Conservation (phyloP, 2,329 filamentous ascomycete genomes). For the Clarireedia hainanense region DNA sequence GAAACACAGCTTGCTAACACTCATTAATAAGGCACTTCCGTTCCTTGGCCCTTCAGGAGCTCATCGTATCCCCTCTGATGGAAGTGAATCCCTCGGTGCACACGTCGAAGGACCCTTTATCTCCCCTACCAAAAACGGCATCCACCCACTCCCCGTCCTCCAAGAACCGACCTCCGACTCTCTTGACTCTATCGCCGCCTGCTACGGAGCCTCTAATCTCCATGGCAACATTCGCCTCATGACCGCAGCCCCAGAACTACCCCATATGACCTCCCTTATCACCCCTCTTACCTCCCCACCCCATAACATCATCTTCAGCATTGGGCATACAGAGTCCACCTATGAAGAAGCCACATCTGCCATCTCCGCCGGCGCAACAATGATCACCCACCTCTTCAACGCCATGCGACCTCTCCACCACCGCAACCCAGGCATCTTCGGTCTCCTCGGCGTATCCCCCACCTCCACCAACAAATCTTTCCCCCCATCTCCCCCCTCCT, state of each 20-base stretch:
- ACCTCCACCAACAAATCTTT: constrained; percentile 40
- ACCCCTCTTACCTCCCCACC: constrained; percentile 49
- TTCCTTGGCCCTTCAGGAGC: constrained; percentile 66
- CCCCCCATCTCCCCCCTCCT: constrained; percentile 5
- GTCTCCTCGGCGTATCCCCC: constrained; percentile 65
- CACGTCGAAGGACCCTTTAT: constrained; percentile 91
- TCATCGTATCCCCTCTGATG: constrained; percentile 52
- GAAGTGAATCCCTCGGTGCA: constrained; percentile 80
- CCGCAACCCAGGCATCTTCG: constrained; percentile 85
- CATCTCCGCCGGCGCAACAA: constrained; percentile 67
- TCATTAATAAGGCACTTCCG: constrained; percentile 51
- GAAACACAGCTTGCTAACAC: background rate
- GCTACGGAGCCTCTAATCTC: constrained; percentile 69
- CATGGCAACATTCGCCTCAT: constrained; percentile 60
- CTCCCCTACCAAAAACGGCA: constrained; percentile 73
- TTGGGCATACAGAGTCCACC: constrained; percentile 81
- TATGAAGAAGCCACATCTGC: constrained; percentile 73
- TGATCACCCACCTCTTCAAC: constrained; percentile 93
- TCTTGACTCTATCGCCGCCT: constrained; percentile 57
- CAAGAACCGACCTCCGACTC: constrained; percentile 43
- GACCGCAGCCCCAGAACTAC: constrained; percentile 77
- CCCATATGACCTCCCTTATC: constrained; percentile 62
- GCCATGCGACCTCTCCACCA: constrained; percentile 88
- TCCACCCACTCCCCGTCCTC: constrained; percentile 71
- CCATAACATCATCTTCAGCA: constrained; percentile 62